Conservation (phyloP, 176 grass and related monocot species). For the Otatea glauca region DNA sequence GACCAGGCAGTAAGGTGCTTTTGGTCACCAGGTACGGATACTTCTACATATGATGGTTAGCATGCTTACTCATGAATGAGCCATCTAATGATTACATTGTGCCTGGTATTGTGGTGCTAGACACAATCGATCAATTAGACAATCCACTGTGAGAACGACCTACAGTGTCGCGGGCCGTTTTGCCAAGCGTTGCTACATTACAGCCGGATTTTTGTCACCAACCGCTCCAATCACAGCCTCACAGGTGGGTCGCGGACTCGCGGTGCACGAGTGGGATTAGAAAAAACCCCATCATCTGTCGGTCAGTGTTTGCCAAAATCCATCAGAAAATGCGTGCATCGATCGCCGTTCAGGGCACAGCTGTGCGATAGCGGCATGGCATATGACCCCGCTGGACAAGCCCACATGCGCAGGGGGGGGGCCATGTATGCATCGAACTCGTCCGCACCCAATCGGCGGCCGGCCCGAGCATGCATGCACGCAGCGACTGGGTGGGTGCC, state of each 20-base stretch:
- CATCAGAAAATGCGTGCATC: not conserved
- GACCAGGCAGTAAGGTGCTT: no score
- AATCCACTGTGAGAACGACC: not conserved
- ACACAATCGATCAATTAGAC: not conserved
- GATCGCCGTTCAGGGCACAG: not conserved
- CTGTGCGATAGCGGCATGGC: not conserved
- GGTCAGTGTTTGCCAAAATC: conserved; percentile 24
- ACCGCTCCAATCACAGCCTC: not conserved
- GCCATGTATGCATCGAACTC: not conserved
- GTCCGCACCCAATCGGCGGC: not conserved
- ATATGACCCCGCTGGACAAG: not conserved
- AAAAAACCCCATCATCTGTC: not conserved
- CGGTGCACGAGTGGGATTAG: not conserved
- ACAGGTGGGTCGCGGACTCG: not conserved
- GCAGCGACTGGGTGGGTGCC: not conserved
- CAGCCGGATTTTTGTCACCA: not conserved
- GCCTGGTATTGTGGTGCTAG: not conserved
- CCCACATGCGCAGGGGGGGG: not conserved
- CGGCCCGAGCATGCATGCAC: not conserved
- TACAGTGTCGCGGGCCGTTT: not conserved
- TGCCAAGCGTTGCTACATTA: not conserved
- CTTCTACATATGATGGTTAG: no score
- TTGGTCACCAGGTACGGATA: no score
- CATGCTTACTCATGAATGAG: no score
- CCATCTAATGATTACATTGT: not conserved